Percentiles rank a stretch among this genome's conserved stretches.
phyloP scores from a whole-genome alignment of 2,329 filamentous ascomycete species.

The Trichophyton simii region DNA sequence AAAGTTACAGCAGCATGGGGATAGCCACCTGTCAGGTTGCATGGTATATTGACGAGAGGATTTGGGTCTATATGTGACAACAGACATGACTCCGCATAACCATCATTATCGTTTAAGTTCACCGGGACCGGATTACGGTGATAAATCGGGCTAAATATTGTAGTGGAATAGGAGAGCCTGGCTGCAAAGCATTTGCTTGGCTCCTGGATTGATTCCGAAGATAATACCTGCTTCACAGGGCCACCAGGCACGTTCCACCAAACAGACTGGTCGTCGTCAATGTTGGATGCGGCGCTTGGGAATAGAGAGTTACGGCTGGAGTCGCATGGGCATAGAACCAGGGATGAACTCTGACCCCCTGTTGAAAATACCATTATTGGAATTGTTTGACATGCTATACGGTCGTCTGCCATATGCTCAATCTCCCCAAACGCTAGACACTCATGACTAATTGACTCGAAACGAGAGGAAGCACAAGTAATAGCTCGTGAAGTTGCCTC shows the following conservation, averaged over 20 bases:
- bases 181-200: slow-evolving; percentile 38
- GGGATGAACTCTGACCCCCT: slow-evolving; percentile 10
- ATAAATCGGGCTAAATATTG: slow-evolving; percentile 37
- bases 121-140: slow-evolving; percentile 20
- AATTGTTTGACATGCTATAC: slow-evolving; percentile 19
- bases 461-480: slow-evolving; percentile 18
- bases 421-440: slow-evolving; percentile 42
- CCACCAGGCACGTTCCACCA: slow-evolving; percentile 37
- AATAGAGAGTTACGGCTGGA: background rate
- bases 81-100: slow-evolving; percentile 13
- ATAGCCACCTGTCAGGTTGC: slow-evolving; percentile 33
- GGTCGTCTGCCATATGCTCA: slow-evolving; percentile 23
- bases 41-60: slow-evolving; percentile 34
- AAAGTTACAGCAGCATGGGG: slow-evolving; percentile 45
- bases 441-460: slow-evolving; percentile 26
- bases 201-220: slow-evolving; percentile 35
- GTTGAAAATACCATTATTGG: slow-evolving; percentile 24
- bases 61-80: slow-evolving; percentile 20
- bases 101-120: background rate
- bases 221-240: slow-evolving; percentile 44
- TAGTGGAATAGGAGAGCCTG: slow-evolving; percentile 35
- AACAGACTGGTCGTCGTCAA: background rate
- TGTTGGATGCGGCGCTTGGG: too few relatives aligned
- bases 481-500: slow-evolving; percentile 25
- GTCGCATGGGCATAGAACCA: slow-evolving; percentile 28